Conservation (phyloP, 495 filamentous ascomycete genomes). For the Parmelia sp. region DNA sequence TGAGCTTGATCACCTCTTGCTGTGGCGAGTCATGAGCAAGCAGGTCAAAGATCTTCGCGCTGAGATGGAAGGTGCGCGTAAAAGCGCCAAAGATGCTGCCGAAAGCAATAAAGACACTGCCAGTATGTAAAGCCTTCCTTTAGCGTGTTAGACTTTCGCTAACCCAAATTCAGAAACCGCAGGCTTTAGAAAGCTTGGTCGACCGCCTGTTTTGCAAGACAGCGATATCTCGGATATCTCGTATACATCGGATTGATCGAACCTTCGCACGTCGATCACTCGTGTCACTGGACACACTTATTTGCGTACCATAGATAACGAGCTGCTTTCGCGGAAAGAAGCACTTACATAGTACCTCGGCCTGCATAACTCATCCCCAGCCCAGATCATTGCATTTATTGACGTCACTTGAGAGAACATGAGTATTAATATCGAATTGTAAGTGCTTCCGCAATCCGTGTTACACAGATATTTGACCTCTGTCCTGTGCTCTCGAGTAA, state of each 20-base stretch:
- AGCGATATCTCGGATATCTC: not conserved
- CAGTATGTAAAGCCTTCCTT: not conserved
- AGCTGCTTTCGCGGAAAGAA: not conserved
- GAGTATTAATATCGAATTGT: not conserved
- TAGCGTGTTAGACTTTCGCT: too few species aligned
- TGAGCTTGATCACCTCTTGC: conserved; percentile 38
- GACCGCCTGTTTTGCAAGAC: not conserved
- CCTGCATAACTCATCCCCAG: not conserved
- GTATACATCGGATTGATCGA: too few species aligned
- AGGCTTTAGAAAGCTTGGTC: too few species aligned
- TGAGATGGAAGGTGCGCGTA: conserved; percentile 42
- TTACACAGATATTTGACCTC: not conserved
- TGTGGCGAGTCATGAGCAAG: conserved; percentile 53
- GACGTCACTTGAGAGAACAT: not conserved
- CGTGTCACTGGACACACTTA: not conserved
- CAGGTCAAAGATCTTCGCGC: conserved; percentile 49
- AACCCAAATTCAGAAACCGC: too few species aligned
- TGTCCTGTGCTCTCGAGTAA: not conserved
- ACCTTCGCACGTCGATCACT: not conserved
- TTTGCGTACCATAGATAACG: not conserved
- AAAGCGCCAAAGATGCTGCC: conserved; percentile 13
- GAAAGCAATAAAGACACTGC: conserved; percentile 2
- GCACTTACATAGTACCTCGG: not conserved
- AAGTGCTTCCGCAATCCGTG: not conserved
- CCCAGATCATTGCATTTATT: not conserved